Base-by-base conservation (phyloP, 2,329 filamentous ascomycete genomes). In the Pestalotiopsis sp. region DNA sequence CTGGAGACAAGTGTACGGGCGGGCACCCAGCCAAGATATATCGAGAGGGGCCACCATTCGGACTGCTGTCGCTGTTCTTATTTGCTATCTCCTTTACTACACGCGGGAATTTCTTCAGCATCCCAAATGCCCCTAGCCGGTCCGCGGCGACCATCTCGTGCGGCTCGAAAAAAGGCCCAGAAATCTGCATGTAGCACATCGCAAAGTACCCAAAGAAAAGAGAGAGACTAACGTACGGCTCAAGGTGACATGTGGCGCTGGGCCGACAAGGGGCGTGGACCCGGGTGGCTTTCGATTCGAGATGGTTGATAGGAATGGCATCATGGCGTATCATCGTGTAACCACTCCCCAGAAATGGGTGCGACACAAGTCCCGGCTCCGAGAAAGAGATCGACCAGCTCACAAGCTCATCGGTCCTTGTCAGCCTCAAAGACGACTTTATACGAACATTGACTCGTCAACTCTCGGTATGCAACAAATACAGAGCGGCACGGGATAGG, bases 271-370 rank as follows among this genome's bases (percentile, higher is more conserved):
- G 45, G 45, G 45, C 17, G 20, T n/a, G 45, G 20, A 20, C 45
- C 20, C 17, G n/a, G 45, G 45, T n/a, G 7, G 45, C 45, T 20
- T 52, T 49, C 13, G 41, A 49, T 49, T 52, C 45, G 17, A 52
- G 9, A 52, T 52, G 17, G 45, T 52, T 23, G 45, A 52, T 52
- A n/a, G 45, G 17, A 62, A n/a, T 64, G 14, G 61, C 39, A 64
- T 45, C 61, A 64, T 64, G 61, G 61, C 61, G 61, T 45, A 6
- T 36, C 25, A 7, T 63, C 13, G 61, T 64, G 61, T 13, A 49
- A 64, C 61, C 57, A 52, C 45, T 52, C 45, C 45, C 45, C 45
- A 52, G 45, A 12, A 52, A 52, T 52, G 45, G 14, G 45, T 9
- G 31, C 14, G 20, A 20, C 45, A 17, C 45, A 52, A 17, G 45